Evolutionary conservation across 1,284 basidiomycete genomes (phyloP).

Genomic region (Wallemia ichthyophaga): DNA sequence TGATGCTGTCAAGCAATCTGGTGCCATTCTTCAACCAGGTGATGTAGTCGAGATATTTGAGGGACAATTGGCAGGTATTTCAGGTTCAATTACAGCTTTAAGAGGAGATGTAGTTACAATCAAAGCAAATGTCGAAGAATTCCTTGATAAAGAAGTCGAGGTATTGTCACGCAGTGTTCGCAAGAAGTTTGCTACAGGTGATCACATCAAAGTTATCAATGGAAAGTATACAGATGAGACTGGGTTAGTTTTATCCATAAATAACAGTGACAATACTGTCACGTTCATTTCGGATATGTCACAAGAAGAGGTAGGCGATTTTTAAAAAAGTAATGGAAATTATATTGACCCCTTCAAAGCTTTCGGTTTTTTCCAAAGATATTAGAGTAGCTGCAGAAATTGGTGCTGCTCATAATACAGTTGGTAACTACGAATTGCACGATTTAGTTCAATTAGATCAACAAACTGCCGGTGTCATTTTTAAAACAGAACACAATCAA

Average conservation of each 20-base stretch:
- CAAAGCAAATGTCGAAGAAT: constrained; percentile 27
- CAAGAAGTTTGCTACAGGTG: constrained; percentile 84
- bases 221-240: constrained; percentile 87
- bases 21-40: constrained; percentile 75
- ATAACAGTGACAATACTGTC: constrained; percentile 43
- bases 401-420: constrained; percentile 55
- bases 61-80: constrained; percentile 75
- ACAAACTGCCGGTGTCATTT: constrained; percentile 85
- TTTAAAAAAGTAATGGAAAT: not conserved
- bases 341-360: constrained; percentile 19
- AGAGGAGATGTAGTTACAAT: constrained; percentile 62
- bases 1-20: constrained; percentile 55
- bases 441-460: constrained; percentile 85
- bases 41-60: constrained; percentile 94
- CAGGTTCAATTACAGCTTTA: constrained; percentile 72
- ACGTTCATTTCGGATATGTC: constrained; percentile 95
- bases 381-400: constrained; percentile 89
- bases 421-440: constrained; percentile 81
- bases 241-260: constrained; percentile 74
- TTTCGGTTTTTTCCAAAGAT: constrained; percentile 91
- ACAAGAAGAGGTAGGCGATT: constrained; percentile 41
- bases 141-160: constrained; percentile 41
- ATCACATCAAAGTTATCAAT: constrained; percentile 93
- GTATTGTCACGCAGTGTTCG: constrained; percentile 64
- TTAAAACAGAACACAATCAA: constrained; percentile 80